Conservation (phyloP, 2,329 filamentous ascomycete species). For the Aspergillus cejpii region DNA sequence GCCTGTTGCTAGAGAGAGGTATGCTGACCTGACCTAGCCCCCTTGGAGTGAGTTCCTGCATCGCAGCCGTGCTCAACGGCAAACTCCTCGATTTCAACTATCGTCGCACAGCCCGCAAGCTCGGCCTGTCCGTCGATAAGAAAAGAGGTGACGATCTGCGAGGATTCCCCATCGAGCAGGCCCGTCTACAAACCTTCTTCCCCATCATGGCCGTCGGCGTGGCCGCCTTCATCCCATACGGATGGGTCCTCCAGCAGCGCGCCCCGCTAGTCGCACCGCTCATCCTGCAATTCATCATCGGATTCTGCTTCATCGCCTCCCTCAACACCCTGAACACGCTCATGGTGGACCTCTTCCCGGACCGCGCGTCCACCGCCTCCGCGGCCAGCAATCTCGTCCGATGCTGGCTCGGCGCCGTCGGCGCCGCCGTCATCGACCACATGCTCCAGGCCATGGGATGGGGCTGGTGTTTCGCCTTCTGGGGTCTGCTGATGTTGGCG, state of each 20-base stretch:
- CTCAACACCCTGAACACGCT: constrained; percentile 24
- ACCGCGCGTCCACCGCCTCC: constrained; percentile 22
- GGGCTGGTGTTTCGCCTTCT: constrained; percentile 27
- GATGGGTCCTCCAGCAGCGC: constrained; percentile 25
- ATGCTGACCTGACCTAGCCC: constrained; percentile 8
- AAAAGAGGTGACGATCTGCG: constrained; percentile 41
- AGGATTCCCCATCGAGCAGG: constrained; percentile 38
- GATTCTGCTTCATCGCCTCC: constrained; percentile 20
- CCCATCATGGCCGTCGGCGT: constrained; percentile 22
- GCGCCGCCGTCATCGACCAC: constrained; percentile 21
- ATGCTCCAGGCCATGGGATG: constrained; percentile 23
- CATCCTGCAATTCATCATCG: constrained; percentile 30
- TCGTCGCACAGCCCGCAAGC: constrained; percentile 11
- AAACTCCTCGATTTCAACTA: constrained; percentile 22
- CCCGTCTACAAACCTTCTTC: constrained; percentile 24
- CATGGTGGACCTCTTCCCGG: constrained; percentile 27
- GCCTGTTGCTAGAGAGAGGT: neutral
- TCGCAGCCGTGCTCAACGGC: constrained; percentile 20
- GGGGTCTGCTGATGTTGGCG: constrained; percentile 16
- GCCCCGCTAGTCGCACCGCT: constrained; percentile 21
- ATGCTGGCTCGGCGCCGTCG: constrained; percentile 26
- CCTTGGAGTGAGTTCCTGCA: constrained; percentile 16
- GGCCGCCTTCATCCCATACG: constrained; percentile 25
- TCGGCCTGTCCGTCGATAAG: constrained; percentile 12
- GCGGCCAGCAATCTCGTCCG: constrained; percentile 28